Conservation (phyloP, 2,329 filamentous ascomycete species). For the Cordyceps tenuipes region DNA sequence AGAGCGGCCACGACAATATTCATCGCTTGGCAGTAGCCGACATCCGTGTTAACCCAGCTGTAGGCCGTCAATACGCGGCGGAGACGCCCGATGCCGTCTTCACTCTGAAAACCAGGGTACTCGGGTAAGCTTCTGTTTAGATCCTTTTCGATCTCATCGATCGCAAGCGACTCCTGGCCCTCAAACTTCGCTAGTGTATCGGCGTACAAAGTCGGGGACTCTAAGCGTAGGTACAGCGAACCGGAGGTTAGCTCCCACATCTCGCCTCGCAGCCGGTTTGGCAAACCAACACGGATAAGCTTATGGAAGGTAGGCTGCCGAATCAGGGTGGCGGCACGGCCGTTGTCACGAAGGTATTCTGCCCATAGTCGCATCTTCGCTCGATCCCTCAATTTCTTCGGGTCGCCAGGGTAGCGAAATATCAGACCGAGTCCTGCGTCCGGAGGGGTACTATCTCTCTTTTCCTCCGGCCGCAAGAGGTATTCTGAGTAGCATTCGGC, state of each 20-base stretch:
- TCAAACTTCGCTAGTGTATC: conserved; percentile 79
- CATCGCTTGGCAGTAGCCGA: conserved; percentile 99
- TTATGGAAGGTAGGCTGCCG: conserved; percentile 97
- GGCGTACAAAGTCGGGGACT: conserved; percentile 73
- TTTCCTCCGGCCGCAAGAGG: conserved; percentile 54
- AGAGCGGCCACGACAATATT: conserved; percentile 98
- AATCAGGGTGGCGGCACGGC: conserved; percentile 82
- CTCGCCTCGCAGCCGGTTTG: conserved; percentile 86
- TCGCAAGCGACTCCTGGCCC: conserved; percentile 83
- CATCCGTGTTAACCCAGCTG: conserved; percentile 91
- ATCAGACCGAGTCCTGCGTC: conserved; percentile 88
- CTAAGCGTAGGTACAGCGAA: conserved; percentile 77
- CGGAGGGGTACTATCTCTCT: conserved; percentile 52
- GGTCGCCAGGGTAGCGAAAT: conserved; percentile 91
- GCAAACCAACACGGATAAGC: conserved; percentile 87
- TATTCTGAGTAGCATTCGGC: conserved; percentile 89
- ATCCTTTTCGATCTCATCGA: conserved; percentile 98
- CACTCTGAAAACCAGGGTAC: conserved; percentile 93
- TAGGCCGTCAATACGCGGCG: conserved; percentile 91
- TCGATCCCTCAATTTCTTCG: conserved; percentile 84
- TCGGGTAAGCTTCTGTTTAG: conserved; percentile 92
- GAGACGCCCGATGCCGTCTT: conserved; percentile 85
- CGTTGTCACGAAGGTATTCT: conserved; percentile 92
- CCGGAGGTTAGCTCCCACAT: conserved; percentile 94
- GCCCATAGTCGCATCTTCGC: conserved; percentile 98